A percentile compares a stretch with the other conserved stretches of the same genome.
Evolutionary conservation across 345 rosid genomes (phyloP).

Genomic region (Nasturtium officinale): DNA sequence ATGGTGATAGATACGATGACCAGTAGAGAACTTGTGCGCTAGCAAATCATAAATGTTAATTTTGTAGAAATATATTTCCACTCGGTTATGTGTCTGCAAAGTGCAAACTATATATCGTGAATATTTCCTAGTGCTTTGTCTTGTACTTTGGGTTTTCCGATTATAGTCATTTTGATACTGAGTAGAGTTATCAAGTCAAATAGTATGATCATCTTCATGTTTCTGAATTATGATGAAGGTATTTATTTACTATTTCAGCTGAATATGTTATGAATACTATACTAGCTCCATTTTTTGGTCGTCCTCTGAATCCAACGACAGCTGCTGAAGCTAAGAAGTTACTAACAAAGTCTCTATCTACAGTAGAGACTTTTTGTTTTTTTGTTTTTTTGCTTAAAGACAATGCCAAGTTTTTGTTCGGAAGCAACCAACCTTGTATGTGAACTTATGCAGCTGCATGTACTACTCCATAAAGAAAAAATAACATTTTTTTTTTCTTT

Average conservation of each 20-base stretch:
- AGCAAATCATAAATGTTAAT: too few species aligned
- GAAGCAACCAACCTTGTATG: constrained; percentile 82
- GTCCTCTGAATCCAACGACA: constrained; percentile 53
- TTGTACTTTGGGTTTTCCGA: background rate
- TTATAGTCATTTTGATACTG: background rate
- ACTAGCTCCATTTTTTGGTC: constrained; percentile 64
- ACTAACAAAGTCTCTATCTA: constrained; percentile 55
- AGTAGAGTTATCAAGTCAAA: background rate
- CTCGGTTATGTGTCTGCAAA: too few species aligned
- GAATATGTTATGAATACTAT: constrained; percentile 47
- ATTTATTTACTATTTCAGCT: constrained; percentile 45
- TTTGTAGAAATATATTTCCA: too few species aligned
- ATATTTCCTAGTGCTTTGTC: background rate
- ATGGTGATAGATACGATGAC: too few species aligned
- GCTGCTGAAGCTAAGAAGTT: constrained; percentile 70
- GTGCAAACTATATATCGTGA: too few species aligned
- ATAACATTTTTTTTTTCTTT: background rate
- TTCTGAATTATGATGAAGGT: background rate
- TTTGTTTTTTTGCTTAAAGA: too few species aligned
- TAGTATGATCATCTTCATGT: constrained; percentile 7
- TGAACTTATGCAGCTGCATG: constrained; percentile 83
- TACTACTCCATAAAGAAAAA: constrained; percentile 35
- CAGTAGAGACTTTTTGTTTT: constrained; percentile 73
- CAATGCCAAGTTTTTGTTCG: constrained; percentile 64
- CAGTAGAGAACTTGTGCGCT: too few species aligned